These are phyloP conservation scores for Beauveria bassiana DNA, from an alignment of 2,329 filamentous ascomycete species.

Conservation along the genomic window DNA sequence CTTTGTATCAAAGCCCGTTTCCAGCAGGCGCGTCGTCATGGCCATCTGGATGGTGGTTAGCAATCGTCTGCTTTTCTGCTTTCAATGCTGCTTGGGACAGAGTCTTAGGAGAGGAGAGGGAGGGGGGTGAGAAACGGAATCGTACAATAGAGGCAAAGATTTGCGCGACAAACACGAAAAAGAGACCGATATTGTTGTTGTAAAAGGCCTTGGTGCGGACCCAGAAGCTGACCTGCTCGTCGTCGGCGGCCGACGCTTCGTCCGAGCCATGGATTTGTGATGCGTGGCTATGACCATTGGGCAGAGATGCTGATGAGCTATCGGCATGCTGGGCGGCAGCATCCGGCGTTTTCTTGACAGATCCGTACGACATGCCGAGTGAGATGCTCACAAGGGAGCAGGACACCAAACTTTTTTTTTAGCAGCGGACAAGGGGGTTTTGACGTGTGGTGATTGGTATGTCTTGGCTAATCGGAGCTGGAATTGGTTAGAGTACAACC, in stretches of 20 bases:
- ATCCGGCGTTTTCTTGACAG: background rate
- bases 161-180: slow-evolving; percentile 33
- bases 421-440: background rate
- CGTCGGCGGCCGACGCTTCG: background rate
- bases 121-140: background rate
- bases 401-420: background rate
- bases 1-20: slow-evolving; percentile 25
- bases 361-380: slow-evolving; percentile 1
- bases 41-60: slow-evolving; percentile 26
- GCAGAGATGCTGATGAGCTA: background rate
- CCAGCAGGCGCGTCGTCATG: slow-evolving; percentile 31
- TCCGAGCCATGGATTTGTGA: background rate
- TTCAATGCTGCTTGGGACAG: background rate
- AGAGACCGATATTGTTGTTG: slow-evolving; percentile 33
- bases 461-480: background rate
- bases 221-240: background rate
- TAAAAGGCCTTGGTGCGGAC: slow-evolving; percentile 32
- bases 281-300: background rate
- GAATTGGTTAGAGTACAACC: too few relatives aligned
- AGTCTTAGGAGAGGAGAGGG: background rate
- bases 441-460: background rate
- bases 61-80: background rate
- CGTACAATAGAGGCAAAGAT: slow-evolving; percentile 33
- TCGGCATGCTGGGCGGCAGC: background rate
- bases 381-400: background rate